Conservation (phyloP, 2,329 filamentous ascomycete genomes). For the Neofusicoccum sp. region DNA sequence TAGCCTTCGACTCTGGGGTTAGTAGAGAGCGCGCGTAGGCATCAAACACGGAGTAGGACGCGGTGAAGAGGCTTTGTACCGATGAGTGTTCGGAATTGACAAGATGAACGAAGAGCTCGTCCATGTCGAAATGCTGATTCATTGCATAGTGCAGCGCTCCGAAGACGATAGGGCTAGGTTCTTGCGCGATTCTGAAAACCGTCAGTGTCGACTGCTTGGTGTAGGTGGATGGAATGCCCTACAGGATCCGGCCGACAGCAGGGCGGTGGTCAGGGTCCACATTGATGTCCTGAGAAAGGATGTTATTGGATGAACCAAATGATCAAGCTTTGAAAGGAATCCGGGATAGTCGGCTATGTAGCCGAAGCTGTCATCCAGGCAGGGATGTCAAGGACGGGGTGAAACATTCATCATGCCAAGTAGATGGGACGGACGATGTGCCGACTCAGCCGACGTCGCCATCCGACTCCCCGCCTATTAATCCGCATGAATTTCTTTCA, state of each 20-base stretch:
- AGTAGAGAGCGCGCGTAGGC: constrained; percentile 22
- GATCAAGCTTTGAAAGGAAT: neutral
- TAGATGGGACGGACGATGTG: constrained; percentile 9
- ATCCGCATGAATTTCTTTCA: neutral
- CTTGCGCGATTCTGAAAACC: constrained; percentile 52
- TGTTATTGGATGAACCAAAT: constrained; percentile 3
- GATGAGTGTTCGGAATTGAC: constrained; percentile 49
- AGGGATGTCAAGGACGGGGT: neutral
- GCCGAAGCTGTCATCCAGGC: constrained; percentile 31
- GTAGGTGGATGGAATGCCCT: neutral
- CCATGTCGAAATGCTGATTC: constrained; percentile 62
- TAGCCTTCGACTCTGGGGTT: constrained; percentile 19
- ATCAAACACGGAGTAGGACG: constrained; percentile 1
- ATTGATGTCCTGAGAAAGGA: constrained; percentile 34
- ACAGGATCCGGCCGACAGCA: constrained; percentile 60
- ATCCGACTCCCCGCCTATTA: neutral
- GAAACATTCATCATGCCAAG: constrained; percentile 19
- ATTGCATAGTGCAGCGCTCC: constrained; percentile 63
- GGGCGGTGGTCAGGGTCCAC: constrained; percentile 42
- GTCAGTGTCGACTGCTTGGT: neutral
- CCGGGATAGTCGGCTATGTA: constrained; percentile 21
- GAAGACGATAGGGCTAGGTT: constrained; percentile 63
- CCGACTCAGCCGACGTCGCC: constrained; percentile 10
- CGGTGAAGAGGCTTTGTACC: constrained; percentile 21
- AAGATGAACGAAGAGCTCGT: constrained; percentile 60